phyloP scores from a whole-genome alignment of 129 eudicot genomes.

The Silybum marianum region DNA sequence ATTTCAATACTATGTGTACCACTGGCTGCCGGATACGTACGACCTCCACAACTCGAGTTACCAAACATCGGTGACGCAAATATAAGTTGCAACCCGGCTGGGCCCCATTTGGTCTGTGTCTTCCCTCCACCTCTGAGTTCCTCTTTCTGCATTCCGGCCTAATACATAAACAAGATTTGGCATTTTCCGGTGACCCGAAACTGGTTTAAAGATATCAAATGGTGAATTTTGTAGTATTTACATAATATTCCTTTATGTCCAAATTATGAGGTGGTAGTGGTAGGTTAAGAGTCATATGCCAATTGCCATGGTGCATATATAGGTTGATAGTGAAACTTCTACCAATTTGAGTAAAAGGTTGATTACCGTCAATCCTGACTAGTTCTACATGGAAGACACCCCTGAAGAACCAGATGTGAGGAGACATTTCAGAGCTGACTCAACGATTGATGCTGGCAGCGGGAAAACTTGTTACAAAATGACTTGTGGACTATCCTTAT shows the following conservation, averaged over 20 bases:
- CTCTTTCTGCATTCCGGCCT: conserved; percentile 86
- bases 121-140: conserved; percentile 95
- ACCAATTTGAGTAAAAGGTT: background rate
- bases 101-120: conserved; percentile 90
- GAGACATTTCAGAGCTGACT: background rate
- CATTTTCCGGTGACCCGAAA: conserved; percentile 1
- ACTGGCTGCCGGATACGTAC: conserved; percentile 89
- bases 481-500: background rate
- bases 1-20: conserved; percentile 84
- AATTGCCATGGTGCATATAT: conserved; percentile 28
- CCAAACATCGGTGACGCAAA: conserved; percentile 71
- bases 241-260: conserved; percentile 10
- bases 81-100: conserved; percentile 93
- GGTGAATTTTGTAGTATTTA: conserved; percentile 31
- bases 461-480: background rate
- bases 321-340: conserved; percentile 25
- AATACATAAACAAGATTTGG: conserved; percentile 18
- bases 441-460: background rate
- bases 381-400: background rate
- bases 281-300: conserved; percentile 27
- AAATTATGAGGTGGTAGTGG: conserved; percentile 10
- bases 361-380: background rate
- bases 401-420: background rate
- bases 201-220: conserved; percentile 20
- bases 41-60: conserved; percentile 87